Base-by-base conservation (phyloP, 2,329 filamentous ascomycete species). In the Anthostomella pinea region DNA sequence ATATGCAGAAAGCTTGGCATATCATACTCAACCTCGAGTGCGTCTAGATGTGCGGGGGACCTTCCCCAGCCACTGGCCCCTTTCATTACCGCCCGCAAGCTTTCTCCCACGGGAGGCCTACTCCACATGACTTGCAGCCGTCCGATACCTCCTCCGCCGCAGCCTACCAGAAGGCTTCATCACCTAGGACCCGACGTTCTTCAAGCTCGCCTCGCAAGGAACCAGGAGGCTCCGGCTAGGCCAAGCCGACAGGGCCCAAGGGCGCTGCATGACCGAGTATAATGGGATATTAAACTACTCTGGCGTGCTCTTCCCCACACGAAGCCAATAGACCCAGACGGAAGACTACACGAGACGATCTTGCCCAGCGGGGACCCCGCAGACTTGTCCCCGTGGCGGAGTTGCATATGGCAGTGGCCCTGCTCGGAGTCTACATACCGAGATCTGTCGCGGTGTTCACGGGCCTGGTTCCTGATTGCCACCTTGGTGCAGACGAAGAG, bases 381-480 rank as follows among this genome's bases (percentile, higher is more conserved):
- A 50, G 39, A 39, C 24, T 42, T 35, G 43, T 43, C 45, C 38
- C 48, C 42, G 41, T 45, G 47, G 45, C 30, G 38, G 48, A 35
- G 42, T 43, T 26, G 38, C 29, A 48, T 49, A 40, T 38, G 43
- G 38, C 38, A 52, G 33, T 43, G 40, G 39, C 37, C 37, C 26
- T 46, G 37, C 43, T 56, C 56, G 56, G 55, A 58, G 50, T 51
- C 45, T 39, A 48, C 44, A 43, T 54, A 46, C 55, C 54, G 57
- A 56, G 45, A 39, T 33, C 21, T 39, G 51, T 59, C 54, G 49
- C 51, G 46, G 46, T 41, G 28, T 23, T 48, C 24, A 47, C 54
- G 57, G 56, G 48, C 54, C 57, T 58, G 33, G 41, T 59, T 58
- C 54, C 56, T 56, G 49, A 56, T 59, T 58, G 38, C 52, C 33